These are phyloP conservation scores for Acer yangbiense DNA, from an alignment of 345 rosid species.

Conservation along the genomic window DNA sequence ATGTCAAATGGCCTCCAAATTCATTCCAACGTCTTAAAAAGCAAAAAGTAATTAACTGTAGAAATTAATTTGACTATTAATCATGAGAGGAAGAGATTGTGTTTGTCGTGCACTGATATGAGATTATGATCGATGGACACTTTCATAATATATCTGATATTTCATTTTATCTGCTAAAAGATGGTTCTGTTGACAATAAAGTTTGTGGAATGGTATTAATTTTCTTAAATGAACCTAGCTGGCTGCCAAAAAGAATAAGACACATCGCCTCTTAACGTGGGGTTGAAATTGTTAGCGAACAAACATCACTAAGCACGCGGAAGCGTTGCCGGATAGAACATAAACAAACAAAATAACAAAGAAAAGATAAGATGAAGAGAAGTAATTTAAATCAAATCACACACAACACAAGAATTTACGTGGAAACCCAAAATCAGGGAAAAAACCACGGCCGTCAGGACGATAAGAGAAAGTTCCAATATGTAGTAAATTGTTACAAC, in stretches of 20 bases:
- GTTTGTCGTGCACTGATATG: background rate
- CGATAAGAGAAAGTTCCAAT: too few relatives aligned
- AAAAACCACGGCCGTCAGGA: too few relatives aligned
- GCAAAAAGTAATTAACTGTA: background rate
- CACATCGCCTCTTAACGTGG: too few relatives aligned
- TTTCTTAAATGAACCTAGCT: constrained; percentile 11
- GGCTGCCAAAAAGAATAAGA: background rate
- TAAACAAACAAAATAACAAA: too few relatives aligned
- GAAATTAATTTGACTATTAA: background rate
- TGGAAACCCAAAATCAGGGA: too few relatives aligned
- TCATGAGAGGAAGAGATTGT: background rate
- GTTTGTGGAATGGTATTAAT: constrained; percentile 8
- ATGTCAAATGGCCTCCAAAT: background rate
- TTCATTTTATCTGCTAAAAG: background rate
- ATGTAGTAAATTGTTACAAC: too few relatives aligned
- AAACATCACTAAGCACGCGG: too few relatives aligned
- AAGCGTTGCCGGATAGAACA: too few relatives aligned
- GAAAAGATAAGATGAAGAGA: too few relatives aligned
- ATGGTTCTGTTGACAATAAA: constrained; percentile 1
- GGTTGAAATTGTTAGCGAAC: too few relatives aligned
- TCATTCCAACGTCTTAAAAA: background rate
- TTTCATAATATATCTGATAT: background rate
- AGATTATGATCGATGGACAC: constrained; percentile 7
- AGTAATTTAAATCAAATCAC: too few relatives aligned
- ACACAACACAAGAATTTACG: too few relatives aligned